phyloP scores from a whole-genome alignment of 2,329 filamentous ascomycete species.

The Emericellopsis atlantica region DNA sequence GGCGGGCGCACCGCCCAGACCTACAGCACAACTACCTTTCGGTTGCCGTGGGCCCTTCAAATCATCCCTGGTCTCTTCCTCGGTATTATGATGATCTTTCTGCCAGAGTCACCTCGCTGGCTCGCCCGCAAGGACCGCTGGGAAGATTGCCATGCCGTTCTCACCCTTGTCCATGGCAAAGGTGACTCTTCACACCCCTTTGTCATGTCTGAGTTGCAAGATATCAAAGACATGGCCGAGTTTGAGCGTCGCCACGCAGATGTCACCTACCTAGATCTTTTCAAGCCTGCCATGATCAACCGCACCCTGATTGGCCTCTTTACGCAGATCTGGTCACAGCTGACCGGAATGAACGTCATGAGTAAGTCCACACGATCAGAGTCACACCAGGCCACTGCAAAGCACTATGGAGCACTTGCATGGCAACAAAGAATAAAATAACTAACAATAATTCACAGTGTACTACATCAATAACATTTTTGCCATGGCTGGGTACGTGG shows the following conservation, averaged over 20 bases:
- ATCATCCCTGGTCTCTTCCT: slow-evolving; percentile 49
- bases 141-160: slow-evolving; percentile 39
- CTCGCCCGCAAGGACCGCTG: slow-evolving; percentile 49
- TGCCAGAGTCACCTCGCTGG: slow-evolving; percentile 53
- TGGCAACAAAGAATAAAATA: not conserved
- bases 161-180: slow-evolving; percentile 49
- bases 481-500: slow-evolving; percentile 23
- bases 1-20: slow-evolving; percentile 13
- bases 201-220: slow-evolving; percentile 54
- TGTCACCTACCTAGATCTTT: slow-evolving; percentile 58
- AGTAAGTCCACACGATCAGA: slow-evolving; percentile 25
- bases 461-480: slow-evolving; percentile 45
- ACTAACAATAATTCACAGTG: slow-evolving; percentile 21
- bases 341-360: slow-evolving; percentile 44
- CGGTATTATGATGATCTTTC: slow-evolving; percentile 43
- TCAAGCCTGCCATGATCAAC: slow-evolving; percentile 53
- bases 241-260: slow-evolving; percentile 60
- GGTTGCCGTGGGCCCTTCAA: slow-evolving; percentile 53
- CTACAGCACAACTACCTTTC: slow-evolving; percentile 42
- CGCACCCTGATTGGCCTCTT: slow-evolving; percentile 37
- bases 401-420: no score
- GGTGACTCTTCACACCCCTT: slow-evolving; percentile 53
- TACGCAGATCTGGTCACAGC: slow-evolving; percentile 43
- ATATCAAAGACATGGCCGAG: slow-evolving; percentile 62
- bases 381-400: not conserved